Percentiles rank a stretch among this genome's conserved stretches.
These are phyloP conservation scores for Quillaja saponaria DNA, from an alignment of 306 rosid genomes.

Conservation along the genomic window DNA sequence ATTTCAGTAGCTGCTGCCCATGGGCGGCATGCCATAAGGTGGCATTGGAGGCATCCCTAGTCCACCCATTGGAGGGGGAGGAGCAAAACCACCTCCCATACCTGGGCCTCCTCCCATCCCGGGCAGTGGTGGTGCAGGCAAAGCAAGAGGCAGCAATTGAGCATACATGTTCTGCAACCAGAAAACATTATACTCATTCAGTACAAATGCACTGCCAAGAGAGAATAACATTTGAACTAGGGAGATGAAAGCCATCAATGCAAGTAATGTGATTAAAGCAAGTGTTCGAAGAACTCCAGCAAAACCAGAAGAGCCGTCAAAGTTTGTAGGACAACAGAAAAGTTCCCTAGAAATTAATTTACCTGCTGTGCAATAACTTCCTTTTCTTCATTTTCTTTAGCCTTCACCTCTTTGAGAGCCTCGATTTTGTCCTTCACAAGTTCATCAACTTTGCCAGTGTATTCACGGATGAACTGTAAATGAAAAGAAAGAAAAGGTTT, in stretches of 20 bases:
- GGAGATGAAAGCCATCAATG: constrained; percentile 15
- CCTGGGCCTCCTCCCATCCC: constrained; percentile 77
- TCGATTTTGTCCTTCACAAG: constrained; percentile 87
- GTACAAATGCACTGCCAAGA: constrained; percentile 15
- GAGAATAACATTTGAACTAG: not conserved
- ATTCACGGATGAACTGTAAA: constrained; percentile 88
- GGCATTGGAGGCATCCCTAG: constrained; percentile 99
- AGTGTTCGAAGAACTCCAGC: not conserved
- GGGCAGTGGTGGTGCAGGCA: constrained; percentile 97
- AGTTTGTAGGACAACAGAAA: constrained; percentile 5
- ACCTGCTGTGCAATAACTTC: constrained; percentile 95
- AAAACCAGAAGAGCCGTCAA: constrained; percentile 1
- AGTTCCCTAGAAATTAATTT: constrained; percentile 23
- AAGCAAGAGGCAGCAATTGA: constrained; percentile 91
- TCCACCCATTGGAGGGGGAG: constrained; percentile 93
- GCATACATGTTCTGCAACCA: constrained; percentile 96
- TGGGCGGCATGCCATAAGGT: constrained; percentile 96
- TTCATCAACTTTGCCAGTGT: constrained; percentile 95
- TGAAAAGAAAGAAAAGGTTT: constrained; percentile 10
- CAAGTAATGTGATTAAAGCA: constrained; percentile 9
- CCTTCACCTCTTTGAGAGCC: constrained; percentile 67
- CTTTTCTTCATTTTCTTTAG: constrained; percentile 84
- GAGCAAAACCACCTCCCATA: constrained; percentile 74
- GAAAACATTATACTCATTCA: constrained; percentile 22
- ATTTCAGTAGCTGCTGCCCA: constrained; percentile 82